Conservation (phyloP, 2,329 filamentous ascomycete species). For the Colletotrichum ledebouriae region DNA sequence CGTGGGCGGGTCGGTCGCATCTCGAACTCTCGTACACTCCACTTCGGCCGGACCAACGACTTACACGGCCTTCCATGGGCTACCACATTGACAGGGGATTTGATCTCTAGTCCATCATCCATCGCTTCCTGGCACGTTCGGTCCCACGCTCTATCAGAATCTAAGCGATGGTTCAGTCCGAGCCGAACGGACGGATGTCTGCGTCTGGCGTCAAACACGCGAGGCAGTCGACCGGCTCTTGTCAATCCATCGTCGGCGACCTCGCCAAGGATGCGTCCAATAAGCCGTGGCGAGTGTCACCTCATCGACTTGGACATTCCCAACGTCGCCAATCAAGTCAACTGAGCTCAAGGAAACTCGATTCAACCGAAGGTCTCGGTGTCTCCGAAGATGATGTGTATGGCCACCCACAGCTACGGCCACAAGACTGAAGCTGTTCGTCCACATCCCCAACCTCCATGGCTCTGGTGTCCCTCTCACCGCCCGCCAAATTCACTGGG, state of each 20-base stretch:
- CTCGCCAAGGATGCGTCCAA: slow-evolving; percentile 14
- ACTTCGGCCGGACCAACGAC: slow-evolving; percentile 9
- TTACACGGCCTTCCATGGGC: slow-evolving; percentile 21
- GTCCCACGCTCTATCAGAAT: background rate
- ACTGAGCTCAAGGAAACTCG: no score
- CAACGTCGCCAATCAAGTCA: background rate
- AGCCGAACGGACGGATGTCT: slow-evolving; percentile 16
- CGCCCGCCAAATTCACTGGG: background rate
- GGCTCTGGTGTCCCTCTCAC: slow-evolving; percentile 16
- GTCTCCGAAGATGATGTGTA: slow-evolving; percentile 12
- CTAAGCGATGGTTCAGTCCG: background rate
- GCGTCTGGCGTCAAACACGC: slow-evolving; percentile 18
- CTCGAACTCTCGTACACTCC: slow-evolving; percentile 7
- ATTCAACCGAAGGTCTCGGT: slow-evolving; percentile 8
- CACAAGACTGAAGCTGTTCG: slow-evolving; percentile 10
- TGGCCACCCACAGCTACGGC: background rate
- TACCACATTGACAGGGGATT: slow-evolving; percentile 4
- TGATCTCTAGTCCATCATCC: background rate
- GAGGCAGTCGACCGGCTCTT: slow-evolving; percentile 5
- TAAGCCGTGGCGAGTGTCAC: slow-evolving; percentile 17
- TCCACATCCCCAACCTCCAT: slow-evolving; percentile 13
- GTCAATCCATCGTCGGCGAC: slow-evolving; percentile 3
- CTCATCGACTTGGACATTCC: background rate
- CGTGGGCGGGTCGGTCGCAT: background rate
- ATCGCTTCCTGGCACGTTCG: slow-evolving; percentile 4